Base-by-base conservation (phyloP, 208 protist species). In the Trypanosoma conorhini region DNA sequence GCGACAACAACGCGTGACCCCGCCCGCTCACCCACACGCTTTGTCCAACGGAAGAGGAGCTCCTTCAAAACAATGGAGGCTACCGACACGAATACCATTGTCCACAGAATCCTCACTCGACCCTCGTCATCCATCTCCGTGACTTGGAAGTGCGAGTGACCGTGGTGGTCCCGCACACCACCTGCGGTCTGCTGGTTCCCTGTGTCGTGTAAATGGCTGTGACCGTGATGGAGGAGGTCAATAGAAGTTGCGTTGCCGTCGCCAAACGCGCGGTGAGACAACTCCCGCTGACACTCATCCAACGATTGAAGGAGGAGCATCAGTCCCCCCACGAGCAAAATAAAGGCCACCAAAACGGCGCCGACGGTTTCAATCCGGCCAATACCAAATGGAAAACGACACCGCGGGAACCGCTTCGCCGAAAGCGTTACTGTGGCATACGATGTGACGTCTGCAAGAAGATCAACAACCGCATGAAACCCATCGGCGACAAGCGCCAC, bases 401-500 rank as follows among this genome's bases (percentile, higher is more conserved):
- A 96, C 0, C 91, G 88, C 28, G 91, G 87, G 5, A 96, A 55
- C 46, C 67, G 74, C 50, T 83, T 85, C 40, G 65, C 66, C 15
- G 88, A 85, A 51, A 93, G 74, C 0, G 85, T 81, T 64, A 96
- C 74, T 44, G 88, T 78, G 21, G 67, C 60, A 68, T 92, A 96
- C 22, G 91, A 96, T 60, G 94, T 79, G 52, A 86, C 73, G 65
- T 96, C 91, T 0, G 91, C 80, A 19, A 93, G 50, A 52, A 96
- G 76, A 71, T 96, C 91, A 10, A 87, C 89, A n/a, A 96, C 64
- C 10, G 91, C 69, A 64, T 96, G 91, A 60, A 94, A 91, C 48
- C 91, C 91, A 67, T 96, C 91, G 26, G 91, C 91, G 35, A 96
- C 75, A 46, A 96, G 82, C 19, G 91, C 91, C 9, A 94, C 88